phyloP scores from a whole-genome alignment of 768 basidiomycete genomes.

The Lepiota brunneoincarnata region DNA sequence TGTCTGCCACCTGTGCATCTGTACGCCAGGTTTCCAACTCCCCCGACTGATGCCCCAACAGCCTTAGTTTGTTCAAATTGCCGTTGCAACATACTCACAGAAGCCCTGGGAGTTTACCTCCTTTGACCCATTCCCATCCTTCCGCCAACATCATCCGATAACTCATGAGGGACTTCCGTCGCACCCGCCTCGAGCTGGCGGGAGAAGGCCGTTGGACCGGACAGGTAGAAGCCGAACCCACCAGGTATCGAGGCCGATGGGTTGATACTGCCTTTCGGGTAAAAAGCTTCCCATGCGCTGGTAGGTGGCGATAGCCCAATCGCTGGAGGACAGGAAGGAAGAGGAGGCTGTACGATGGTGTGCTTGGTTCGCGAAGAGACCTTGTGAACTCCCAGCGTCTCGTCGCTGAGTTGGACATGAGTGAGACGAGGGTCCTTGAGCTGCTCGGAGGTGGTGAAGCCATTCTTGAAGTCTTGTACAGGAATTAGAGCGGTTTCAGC shows the following conservation, averaged over 20 bases:
- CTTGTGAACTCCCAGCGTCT: constrained; percentile 48
- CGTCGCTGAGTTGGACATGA: constrained; percentile 36
- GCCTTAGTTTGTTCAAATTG: not conserved
- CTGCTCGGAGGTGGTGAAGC: constrained; percentile 39
- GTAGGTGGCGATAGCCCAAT: constrained; percentile 18
- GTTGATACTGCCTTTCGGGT: constrained; percentile 59
- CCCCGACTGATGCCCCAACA: constrained; percentile 42
- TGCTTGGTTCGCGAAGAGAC: constrained; percentile 35
- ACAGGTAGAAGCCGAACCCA: constrained; percentile 71
- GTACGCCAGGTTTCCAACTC: constrained; percentile 54
- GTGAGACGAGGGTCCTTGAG: constrained; percentile 20
- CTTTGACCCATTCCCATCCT: constrained; percentile 68
- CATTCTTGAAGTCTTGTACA: constrained; percentile 25
- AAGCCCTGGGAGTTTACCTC: constrained; percentile 77
- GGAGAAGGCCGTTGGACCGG: constrained; percentile 46
- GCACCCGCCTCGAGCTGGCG: constrained; percentile 33
- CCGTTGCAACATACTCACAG: constrained; percentile 40
- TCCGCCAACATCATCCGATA: constrained; percentile 65
- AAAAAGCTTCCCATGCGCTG: constrained; percentile 60
- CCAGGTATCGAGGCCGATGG: constrained; percentile 49
- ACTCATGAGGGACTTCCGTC: constrained; percentile 55
- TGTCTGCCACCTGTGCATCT: constrained; percentile 69
- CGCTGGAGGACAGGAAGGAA: constrained; percentile 9
- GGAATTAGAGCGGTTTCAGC: constrained; percentile 22
- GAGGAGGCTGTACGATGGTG: constrained; percentile 27